phyloP scores from a whole-genome alignment of 495 filamentous ascomycete species.

The Tuber aestivum region DNA sequence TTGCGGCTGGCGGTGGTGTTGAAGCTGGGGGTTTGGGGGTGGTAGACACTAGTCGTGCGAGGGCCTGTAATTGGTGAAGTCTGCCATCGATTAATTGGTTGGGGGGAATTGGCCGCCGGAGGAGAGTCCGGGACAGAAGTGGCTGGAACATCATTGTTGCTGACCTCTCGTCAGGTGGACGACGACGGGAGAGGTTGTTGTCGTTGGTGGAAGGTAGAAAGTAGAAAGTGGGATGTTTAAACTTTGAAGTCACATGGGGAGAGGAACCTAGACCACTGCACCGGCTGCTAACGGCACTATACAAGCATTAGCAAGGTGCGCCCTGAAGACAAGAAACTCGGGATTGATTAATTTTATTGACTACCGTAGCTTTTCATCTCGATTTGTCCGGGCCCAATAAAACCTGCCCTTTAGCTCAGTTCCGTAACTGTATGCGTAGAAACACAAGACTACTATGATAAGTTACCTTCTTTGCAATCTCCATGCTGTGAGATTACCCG shows the following conservation, averaged over 20 bases:
- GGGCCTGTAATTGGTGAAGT: background rate
- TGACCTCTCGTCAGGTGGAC: background rate
- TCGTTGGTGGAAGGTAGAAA: background rate
- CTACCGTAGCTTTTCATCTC: background rate
- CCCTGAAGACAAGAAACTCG: background rate
- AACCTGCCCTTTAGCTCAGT: background rate
- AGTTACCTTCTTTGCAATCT: no score
- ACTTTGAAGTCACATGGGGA: background rate
- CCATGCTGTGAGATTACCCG: background rate
- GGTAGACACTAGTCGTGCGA: background rate
- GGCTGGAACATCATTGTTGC: background rate
- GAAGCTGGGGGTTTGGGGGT: background rate
- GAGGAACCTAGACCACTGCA: background rate
- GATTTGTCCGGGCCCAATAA: background rate
- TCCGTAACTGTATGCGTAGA: background rate
- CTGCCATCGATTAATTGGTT: background rate
- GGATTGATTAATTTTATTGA: background rate
- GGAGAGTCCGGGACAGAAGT: background rate
- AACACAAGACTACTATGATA: no score
- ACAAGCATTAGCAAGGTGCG: background rate
- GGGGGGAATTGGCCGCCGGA: background rate
- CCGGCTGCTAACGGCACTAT: background rate
- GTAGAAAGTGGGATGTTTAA: background rate
- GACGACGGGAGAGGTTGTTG: background rate
- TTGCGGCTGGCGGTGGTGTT: background rate